Percentiles rank a stretch among this genome's conserved stretches.
Evolutionary conservation across 768 basidiomycete species (phyloP).

Genomic region (Suillus fuscotomentosus): DNA sequence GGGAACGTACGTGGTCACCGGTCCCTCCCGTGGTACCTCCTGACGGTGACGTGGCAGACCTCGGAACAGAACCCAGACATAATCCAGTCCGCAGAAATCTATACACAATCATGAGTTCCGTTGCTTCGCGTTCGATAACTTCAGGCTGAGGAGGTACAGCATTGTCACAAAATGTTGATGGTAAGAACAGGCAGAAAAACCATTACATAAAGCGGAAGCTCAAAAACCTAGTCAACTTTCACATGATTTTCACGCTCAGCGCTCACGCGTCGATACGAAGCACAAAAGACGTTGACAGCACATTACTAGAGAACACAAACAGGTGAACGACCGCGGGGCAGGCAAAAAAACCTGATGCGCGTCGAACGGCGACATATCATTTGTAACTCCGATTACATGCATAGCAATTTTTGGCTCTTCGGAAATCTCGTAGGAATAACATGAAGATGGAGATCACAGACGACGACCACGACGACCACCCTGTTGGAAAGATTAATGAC

Average conservation of each 20-base stretch:
- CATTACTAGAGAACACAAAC: conserved; percentile 10
- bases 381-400: conserved; percentile 34
- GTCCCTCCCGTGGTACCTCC: conserved; percentile 48
- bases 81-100: conserved; percentile 56
- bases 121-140: conserved; percentile 14
- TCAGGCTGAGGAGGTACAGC: neutral
- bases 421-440: conserved; percentile 11
- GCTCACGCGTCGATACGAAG: neutral
- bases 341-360: conserved; percentile 70
- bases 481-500: conserved; percentile 36
- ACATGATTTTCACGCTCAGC: neutral
- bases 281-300: conserved; percentile 2
- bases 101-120: conserved; percentile 57
- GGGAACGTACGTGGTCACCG: conserved; percentile 54
- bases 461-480: conserved; percentile 99
- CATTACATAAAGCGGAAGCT: too few relatives aligned
- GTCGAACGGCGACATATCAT: conserved; percentile 83
- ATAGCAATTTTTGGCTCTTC: conserved; percentile 22
- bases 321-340: conserved; percentile 74
- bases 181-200: too few relatives aligned
- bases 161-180: neutral
- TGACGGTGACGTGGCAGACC: conserved; percentile 40
- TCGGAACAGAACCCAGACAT: conserved; percentile 61
- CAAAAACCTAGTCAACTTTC: neutral
- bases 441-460: conserved; percentile 48